A percentile compares a stretch with the other conserved stretches of the same genome.
Conservation (phyloP, 73 alveolate species). For the Stentor coeruleus region DNA sequence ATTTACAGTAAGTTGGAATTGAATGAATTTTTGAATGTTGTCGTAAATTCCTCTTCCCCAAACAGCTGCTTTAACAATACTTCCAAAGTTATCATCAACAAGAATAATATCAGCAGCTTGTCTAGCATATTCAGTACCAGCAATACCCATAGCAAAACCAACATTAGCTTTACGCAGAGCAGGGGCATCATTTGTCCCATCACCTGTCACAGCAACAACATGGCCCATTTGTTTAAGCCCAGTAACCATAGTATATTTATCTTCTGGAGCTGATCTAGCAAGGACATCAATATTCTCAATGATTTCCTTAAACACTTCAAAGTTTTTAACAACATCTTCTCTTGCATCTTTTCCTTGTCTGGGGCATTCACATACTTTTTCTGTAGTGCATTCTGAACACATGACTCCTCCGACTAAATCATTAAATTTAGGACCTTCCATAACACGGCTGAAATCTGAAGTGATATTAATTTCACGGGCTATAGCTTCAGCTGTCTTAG, state of each 20-base stretch:
- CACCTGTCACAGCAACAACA: slow-evolving; percentile 98
- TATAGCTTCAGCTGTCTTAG: slow-evolving; percentile 13
- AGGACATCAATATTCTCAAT: slow-evolving; percentile 68
- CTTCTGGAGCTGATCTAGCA: slow-evolving; percentile 96
- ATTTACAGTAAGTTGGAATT: slow-evolving; percentile 87
- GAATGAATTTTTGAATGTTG: slow-evolving; percentile 72
- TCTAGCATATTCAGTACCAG: slow-evolving; percentile 97
- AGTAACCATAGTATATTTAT: slow-evolving; percentile 85
- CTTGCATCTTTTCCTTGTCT: slow-evolving; percentile 41
- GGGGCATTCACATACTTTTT: slow-evolving; percentile 39
- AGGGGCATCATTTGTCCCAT: slow-evolving; percentile 98
- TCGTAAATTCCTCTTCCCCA: slow-evolving; percentile 87
- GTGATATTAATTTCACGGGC: neutral
- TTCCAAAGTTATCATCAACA: slow-evolving; percentile 90
- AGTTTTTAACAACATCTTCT: slow-evolving; percentile 58
- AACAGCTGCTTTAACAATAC: slow-evolving; percentile 80
- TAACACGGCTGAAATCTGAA: slow-evolving; percentile 30
- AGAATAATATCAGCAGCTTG: slow-evolving; percentile 91
- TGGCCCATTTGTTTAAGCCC: slow-evolving; percentile 86
- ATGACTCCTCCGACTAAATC: slow-evolving; percentile 57
- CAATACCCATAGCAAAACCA: slow-evolving; percentile 93
- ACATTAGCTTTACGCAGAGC: slow-evolving; percentile 92
- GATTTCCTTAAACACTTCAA: slow-evolving; percentile 73
- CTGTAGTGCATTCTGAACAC: slow-evolving; percentile 63
- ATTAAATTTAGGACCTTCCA: slow-evolving; percentile 63